Evolutionary conservation across 192 early-diverging fungal species (phyloP).

Genomic region (Backusella westeae): DNA sequence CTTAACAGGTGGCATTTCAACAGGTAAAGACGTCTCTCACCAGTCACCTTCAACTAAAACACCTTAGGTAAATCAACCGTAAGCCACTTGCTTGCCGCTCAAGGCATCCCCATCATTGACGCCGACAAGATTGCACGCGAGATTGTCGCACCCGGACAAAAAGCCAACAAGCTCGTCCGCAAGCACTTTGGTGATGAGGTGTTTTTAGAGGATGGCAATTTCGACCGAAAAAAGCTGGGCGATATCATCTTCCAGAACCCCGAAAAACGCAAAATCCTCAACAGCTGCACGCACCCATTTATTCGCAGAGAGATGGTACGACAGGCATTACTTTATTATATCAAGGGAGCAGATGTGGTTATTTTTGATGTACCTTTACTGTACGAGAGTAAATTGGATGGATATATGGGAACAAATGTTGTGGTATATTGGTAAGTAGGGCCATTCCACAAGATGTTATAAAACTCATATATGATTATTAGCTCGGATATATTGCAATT

Average conservation of each 20-base stretch:
- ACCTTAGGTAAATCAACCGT: conserved; percentile 84
- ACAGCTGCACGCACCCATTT: conserved; percentile 84
- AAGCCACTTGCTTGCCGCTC: conserved; percentile 52
- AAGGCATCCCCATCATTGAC: conserved; percentile 80
- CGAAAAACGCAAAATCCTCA: conserved; percentile 68
- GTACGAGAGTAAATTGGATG: conserved; percentile 79
- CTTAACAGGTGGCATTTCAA: conserved; percentile 94
- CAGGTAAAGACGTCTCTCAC: conserved; percentile 42
- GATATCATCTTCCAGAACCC: conserved; percentile 76
- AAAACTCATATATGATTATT: background rate
- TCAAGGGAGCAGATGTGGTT: conserved; percentile 64
- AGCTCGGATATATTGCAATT: conserved; percentile 76
- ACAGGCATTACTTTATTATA: conserved; percentile 63
- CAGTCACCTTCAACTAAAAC: background rate
- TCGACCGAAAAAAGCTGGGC: conserved; percentile 79
- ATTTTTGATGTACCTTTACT: conserved; percentile 94
- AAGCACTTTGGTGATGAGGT: conserved; percentile 72
- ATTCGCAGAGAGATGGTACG: conserved; percentile 82
- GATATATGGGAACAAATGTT: conserved; percentile 64
- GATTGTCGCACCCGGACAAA: conserved; percentile 74
- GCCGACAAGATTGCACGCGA: conserved; percentile 88
- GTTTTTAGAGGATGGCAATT: conserved; percentile 47
- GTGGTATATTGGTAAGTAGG: conserved; percentile 77
- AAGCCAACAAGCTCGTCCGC: conserved; percentile 71
- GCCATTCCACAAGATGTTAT: conserved; percentile 32